These are phyloP conservation scores for Spergularia marina DNA, from an alignment of 148 eudicot genomes.

Conservation along the genomic window DNA sequence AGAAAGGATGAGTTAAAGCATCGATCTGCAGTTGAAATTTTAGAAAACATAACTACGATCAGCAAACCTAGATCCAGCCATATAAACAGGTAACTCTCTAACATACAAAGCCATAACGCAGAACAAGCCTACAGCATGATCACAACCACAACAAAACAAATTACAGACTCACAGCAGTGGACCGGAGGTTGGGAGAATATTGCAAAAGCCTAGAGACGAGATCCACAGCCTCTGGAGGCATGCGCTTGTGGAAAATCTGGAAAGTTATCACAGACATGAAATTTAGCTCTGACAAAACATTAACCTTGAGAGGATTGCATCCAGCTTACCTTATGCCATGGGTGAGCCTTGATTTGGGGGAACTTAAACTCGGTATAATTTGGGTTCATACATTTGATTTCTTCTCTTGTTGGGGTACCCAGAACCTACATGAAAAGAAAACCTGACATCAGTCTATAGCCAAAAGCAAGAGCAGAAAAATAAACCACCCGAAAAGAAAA, in stretches of 20 bases:
- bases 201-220: conserved; percentile 89
- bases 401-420: conserved; percentile 95
- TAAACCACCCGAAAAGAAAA: no score
- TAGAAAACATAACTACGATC: not conserved
- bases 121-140: not conserved
- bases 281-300: not conserved
- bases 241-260: conserved; percentile 83
- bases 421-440: conserved; percentile 49
- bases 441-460: not conserved
- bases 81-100: not conserved
- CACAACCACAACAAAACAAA: not conserved
- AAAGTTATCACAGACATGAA: conserved; percentile 18
- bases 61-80: not conserved
- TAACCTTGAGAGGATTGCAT: not conserved
- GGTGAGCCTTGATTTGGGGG: conserved; percentile 94
- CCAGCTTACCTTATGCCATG: conserved; percentile 90
- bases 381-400: conserved; percentile 94
- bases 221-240: conserved; percentile 94
- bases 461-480: not conserved
- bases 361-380: conserved; percentile 85
- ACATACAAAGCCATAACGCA: not conserved
- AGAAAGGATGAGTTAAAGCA: conserved; percentile 64
- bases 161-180: conserved; percentile 67
- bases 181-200: conserved; percentile 79
- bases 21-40: conserved; percentile 49